Conservation (phyloP, 352 stramenopile genomes). For the Phytophthora rubi region DNA sequence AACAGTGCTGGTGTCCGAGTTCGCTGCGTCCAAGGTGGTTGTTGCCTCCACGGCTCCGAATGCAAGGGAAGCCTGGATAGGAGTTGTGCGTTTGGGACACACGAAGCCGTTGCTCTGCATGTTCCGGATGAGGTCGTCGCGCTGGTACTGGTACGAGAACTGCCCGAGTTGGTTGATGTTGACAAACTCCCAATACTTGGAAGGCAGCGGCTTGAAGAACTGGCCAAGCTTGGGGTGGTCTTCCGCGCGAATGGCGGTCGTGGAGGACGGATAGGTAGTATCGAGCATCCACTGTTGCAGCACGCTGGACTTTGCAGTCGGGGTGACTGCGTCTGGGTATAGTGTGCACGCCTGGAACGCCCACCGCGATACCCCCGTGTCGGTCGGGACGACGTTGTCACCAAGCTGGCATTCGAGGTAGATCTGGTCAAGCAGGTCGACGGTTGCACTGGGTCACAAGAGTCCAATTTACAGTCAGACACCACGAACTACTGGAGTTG, state of each 20-base stretch:
- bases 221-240: conserved; percentile 21
- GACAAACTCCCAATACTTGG: conserved; percentile 37
- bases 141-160: conserved; percentile 40
- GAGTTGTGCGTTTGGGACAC: conserved; percentile 27
- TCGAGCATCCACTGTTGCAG: conserved; percentile 40
- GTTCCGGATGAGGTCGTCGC: conserved; percentile 36
- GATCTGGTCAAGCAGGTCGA: conserved; percentile 67
- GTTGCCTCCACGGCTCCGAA: not conserved
- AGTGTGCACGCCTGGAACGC: conserved; percentile 45
- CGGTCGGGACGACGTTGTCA: conserved; percentile 33
- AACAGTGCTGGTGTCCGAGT: not conserved
- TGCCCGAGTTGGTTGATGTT: conserved; percentile 37
- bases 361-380: conserved; percentile 38
- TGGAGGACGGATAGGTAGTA: conserved; percentile 12
- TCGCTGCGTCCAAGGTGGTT: not conserved
- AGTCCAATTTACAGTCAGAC: not conserved
- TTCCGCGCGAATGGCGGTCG: conserved; percentile 24
- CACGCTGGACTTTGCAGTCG: conserved; percentile 30
- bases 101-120: conserved; percentile 36
- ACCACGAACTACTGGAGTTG: not conserved
- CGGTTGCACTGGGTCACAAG: conserved; percentile 34
- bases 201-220: conserved; percentile 33
- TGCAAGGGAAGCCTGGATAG: conserved; percentile 10
- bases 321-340: conserved; percentile 27
- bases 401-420: conserved; percentile 56